Base-by-base conservation (phyloP, 2,329 filamentous ascomycete genomes). In the Aspergillus candidus region DNA sequence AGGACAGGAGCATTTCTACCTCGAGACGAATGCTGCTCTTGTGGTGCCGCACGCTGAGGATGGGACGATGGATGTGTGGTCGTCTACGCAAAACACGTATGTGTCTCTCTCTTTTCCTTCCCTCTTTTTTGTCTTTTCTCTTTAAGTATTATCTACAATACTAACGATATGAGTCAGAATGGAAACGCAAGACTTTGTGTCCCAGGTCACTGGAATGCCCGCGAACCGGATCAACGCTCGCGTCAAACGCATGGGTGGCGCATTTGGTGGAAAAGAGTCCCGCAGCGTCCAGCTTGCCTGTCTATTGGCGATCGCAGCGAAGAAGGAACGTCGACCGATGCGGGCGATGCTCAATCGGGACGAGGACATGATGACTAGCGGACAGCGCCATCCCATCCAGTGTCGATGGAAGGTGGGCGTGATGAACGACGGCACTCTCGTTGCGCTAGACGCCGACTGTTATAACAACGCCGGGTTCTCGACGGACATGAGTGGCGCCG, bases 281-380 rank as follows among this genome's bases (percentile, higher is more conserved):
- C 75, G 88, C 47, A 87, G 85, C 2, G 75, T 93, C 14, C 80
- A 87, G 48, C 78, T 94, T 29, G 83, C 85, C 54, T 82, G 82
- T 4, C 86, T 88, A 18, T 77, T 84, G 36, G 87, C 88, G 0
- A 71, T 88, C 31, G 88, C 87, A 3, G 88, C 88, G 4, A 84
- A 89, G 63, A 93, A 91, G 68, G 80, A 78, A 1, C 78, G 79
- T 32, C 76, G 82, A 14, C 86, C 88, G 2, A 86, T 94, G 11
- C 77, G 88, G 22, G 90, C 84, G 60, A 93, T 94, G 88, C 73
- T 94, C 33, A 93, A 89, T 38, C 79, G 88, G 41, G 88, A 94
- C 58, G 88, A 94, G 59, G 88, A 94, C 61, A 94, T 94, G 75
- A 68, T 86, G 34, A 86, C 83, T 4, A 87, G 83, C 43, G 88